A percentile compares a stretch with the other conserved stretches of the same genome.
Evolutionary conservation across 108 stramenopile species (phyloP).

Genomic region (Cyclotella distinguenda): DNA sequence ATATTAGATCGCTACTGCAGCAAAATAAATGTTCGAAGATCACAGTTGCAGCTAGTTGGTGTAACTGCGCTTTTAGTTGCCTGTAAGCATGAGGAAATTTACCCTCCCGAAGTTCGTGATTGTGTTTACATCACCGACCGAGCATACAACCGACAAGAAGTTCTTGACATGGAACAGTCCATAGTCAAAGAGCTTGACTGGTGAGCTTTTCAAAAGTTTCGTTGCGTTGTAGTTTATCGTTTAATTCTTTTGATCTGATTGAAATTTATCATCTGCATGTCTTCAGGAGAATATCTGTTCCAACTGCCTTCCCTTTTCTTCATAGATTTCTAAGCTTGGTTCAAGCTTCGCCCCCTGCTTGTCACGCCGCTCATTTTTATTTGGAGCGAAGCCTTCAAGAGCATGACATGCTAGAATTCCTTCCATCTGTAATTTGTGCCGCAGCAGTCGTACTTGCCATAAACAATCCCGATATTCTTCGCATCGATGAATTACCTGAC

Average conservation of each 20-base stretch:
- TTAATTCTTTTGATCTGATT: too few species aligned
- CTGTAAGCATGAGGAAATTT: slow-evolving; percentile 99
- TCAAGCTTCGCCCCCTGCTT: slow-evolving; percentile 51
- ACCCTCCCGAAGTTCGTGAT: slow-evolving; percentile 96
- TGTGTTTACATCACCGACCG: slow-evolving; percentile 97
- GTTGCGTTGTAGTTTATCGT: too few species aligned
- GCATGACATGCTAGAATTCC: slow-evolving; percentile 79
- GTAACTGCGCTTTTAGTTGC: slow-evolving; percentile 96
- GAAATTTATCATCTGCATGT: too few species aligned
- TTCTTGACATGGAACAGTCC: slow-evolving; percentile 94
- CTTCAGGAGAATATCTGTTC: slow-evolving; percentile 86
- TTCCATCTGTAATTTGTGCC: slow-evolving; percentile 86
- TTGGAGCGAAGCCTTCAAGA: slow-evolving; percentile 96
- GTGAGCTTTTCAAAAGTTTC: too few species aligned
- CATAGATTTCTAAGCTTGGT: slow-evolving; percentile 72
- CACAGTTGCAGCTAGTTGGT: slow-evolving; percentile 95
- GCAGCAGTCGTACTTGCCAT: slow-evolving; percentile 88
- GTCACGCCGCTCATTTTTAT: slow-evolving; percentile 84
- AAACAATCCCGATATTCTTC: slow-evolving; percentile 41
- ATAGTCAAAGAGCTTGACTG: slow-evolving; percentile 88
- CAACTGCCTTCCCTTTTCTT: slow-evolving; percentile 93
- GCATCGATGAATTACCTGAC: slow-evolving; percentile 23
- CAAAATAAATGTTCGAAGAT: slow-evolving; percentile 69
- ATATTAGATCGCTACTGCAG: slow-evolving; percentile 86
- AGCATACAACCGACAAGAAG: slow-evolving; percentile 84